Conservation (phyloP, 2,329 filamentous ascomycete species). For the Mycocentrospora acerina region DNA sequence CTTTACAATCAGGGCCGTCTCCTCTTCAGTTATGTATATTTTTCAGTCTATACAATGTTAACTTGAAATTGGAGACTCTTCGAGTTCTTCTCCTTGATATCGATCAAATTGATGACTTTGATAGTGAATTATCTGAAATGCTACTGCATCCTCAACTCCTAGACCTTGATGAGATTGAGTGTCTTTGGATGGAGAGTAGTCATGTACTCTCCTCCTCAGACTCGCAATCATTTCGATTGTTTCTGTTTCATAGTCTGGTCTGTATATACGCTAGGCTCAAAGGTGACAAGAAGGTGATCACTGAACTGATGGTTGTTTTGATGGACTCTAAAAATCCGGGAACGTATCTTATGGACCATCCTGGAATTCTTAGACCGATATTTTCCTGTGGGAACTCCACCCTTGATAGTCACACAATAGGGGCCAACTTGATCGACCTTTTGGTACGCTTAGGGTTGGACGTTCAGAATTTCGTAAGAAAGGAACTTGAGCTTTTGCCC, state of each 20-base stretch:
- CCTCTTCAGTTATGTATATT: too few relatives aligned
- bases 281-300: too few relatives aligned
- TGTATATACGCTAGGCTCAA: too few relatives aligned
- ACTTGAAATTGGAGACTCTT: neutral
- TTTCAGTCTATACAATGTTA: neutral
- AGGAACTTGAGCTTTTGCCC: neutral
- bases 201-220: neutral
- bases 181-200: neutral
- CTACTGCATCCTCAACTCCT: too few relatives aligned
- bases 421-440: neutral
- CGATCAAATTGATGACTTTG: neutral
- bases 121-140: neutral
- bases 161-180: neutral
- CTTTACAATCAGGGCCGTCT: neutral
- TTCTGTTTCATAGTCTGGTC: too few relatives aligned
- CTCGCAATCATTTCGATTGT: too few relatives aligned
- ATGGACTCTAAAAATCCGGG: too few relatives aligned
- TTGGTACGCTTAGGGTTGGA: slow-evolving; percentile 1
- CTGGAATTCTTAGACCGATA: neutral
- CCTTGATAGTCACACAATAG: neutral
- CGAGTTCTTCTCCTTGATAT: neutral
- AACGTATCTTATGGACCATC: too few relatives aligned
- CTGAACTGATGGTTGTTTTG: too few relatives aligned
- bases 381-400: neutral
- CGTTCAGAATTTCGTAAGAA: slow-evolving; percentile 1